These are phyloP conservation scores for Ilex paraguariensis DNA, from an alignment of 305 asterid species.

Conservation along the genomic window DNA sequence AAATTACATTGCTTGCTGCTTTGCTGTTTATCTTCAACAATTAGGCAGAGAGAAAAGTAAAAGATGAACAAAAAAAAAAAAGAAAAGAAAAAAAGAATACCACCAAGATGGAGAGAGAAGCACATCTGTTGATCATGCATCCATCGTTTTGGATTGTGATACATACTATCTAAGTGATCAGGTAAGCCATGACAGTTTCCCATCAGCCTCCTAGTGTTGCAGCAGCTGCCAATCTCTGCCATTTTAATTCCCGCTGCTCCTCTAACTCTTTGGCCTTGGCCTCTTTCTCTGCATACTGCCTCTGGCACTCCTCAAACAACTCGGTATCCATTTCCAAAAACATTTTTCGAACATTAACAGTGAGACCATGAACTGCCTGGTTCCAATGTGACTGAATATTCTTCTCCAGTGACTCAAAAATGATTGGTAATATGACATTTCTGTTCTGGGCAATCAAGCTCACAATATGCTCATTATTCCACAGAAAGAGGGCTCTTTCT, in stretches of 20 bases:
- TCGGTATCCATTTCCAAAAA: conserved; percentile 68
- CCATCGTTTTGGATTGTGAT: conserved; percentile 9
- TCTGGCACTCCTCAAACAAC: conserved; percentile 66
- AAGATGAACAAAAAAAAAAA: conserved; percentile 17
- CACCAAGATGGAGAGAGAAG: conserved; percentile 11
- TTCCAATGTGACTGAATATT: conserved; percentile 82
- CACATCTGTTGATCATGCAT: conserved; percentile 16
- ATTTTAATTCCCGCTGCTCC: conserved; percentile 49
- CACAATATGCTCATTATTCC: conserved; percentile 73
- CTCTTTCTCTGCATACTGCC: conserved; percentile 50
- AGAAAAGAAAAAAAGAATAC: conserved; percentile 20
- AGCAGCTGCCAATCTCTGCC: conserved; percentile 71
- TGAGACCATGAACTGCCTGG: conserved; percentile 66
- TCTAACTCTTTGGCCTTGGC: conserved; percentile 37
- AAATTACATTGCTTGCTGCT: conserved; percentile 42
- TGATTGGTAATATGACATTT: conserved; percentile 58
- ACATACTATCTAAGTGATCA: conserved; percentile 10
- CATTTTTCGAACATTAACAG: conserved; percentile 63
- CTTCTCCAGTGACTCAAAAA: conserved; percentile 71
- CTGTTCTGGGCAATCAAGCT: conserved; percentile 64
- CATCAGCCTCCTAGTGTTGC: conserved; percentile 40
- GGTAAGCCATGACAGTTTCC: conserved; percentile 3
- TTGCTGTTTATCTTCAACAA: conserved; percentile 23
- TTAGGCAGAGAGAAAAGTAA: conserved; percentile 26
- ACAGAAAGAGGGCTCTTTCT: conserved; percentile 67